These are phyloP conservation scores for Aureobasidium melanogenum DNA, from an alignment of 2,329 filamentous ascomycete genomes.

Conservation along the genomic window DNA sequence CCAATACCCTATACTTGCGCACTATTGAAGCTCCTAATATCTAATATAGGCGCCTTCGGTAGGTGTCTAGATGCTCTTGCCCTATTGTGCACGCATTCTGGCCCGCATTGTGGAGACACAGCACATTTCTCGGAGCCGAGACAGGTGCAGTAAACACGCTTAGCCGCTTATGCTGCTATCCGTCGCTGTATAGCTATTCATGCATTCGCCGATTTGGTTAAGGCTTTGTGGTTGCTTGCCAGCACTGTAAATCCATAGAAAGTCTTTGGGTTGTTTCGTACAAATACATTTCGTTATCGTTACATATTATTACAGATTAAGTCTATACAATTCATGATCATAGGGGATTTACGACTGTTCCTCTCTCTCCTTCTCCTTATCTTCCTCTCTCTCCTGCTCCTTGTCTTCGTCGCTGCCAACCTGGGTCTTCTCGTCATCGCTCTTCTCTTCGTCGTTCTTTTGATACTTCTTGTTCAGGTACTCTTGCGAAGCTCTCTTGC, in stretches of 20 bases:
- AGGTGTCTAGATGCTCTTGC: not conserved
- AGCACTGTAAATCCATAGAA: too few relatives aligned
- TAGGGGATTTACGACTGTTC: not conserved
- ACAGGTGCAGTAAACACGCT: not conserved
- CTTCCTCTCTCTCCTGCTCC: not conserved
- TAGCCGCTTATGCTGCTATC: not conserved
- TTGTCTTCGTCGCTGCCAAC: not conserved
- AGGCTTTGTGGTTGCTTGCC: not conserved
- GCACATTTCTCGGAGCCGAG: not conserved
- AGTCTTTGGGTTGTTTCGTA: not conserved
- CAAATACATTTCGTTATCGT: conserved; percentile 1
- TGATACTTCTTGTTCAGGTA: not conserved
- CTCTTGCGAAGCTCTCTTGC: not conserved
- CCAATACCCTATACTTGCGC: too few relatives aligned
- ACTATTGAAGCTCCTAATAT: too few relatives aligned
- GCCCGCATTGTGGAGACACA: not conserved
- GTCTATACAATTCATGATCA: not conserved
- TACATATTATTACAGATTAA: conserved; percentile 6
- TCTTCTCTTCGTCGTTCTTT: not conserved
- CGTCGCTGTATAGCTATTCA: not conserved
- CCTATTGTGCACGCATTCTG: not conserved
- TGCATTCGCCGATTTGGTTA: not conserved
- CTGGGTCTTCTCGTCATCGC: conserved; percentile 1
- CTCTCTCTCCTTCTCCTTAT: not conserved
- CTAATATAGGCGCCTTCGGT: too few relatives aligned